phyloP scores from a whole-genome alignment of 805 yeast species.

The Candida pini region DNA sequence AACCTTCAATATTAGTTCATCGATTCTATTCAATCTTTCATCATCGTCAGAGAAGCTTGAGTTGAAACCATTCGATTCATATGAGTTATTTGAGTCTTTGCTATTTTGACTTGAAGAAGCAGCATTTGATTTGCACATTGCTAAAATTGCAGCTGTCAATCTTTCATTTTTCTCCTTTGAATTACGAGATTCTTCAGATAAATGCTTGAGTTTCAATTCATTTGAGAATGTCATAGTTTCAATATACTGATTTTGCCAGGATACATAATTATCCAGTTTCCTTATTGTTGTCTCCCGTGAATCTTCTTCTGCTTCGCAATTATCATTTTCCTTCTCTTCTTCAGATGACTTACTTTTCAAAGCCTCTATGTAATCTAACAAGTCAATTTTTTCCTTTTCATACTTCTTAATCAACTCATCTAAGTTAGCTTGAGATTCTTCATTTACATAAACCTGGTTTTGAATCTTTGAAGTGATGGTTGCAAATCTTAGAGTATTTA shows the following conservation, averaged over 20 bases:
- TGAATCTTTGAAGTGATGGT: constrained; percentile 66
- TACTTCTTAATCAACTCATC: constrained; percentile 24
- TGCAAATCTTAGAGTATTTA: constrained; percentile 74
- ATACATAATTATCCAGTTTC: constrained; percentile 19
- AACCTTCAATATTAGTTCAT: constrained; percentile 8
- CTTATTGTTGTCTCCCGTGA: constrained; percentile 8
- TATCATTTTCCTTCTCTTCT: background rate
- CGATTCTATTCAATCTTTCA: constrained; percentile 2
- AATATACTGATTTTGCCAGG: constrained; percentile 23
- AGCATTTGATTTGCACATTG: no score
- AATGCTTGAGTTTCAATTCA: constrained; percentile 5
- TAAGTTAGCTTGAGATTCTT: constrained; percentile 35
- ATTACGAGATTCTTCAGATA: constrained; percentile 1
- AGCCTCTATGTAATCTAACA: constrained; percentile 13
- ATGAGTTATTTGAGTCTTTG: no score
- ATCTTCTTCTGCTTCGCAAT: background rate
- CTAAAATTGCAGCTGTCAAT: no score
- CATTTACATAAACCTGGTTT: constrained; percentile 51
- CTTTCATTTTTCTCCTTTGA: constrained; percentile 8
- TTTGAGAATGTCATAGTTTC: constrained; percentile 16
- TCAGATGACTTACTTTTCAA: constrained; percentile 5
- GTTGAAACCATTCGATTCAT: no score
- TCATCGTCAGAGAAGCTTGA: no score
- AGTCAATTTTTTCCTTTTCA: constrained; percentile 20
- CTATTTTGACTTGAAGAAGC: background rate